Evolutionary conservation across 257 asterid species (phyloP), one percentile per base, ranked within the genome.

Genomic region (Catharanthus roseus): DNA sequence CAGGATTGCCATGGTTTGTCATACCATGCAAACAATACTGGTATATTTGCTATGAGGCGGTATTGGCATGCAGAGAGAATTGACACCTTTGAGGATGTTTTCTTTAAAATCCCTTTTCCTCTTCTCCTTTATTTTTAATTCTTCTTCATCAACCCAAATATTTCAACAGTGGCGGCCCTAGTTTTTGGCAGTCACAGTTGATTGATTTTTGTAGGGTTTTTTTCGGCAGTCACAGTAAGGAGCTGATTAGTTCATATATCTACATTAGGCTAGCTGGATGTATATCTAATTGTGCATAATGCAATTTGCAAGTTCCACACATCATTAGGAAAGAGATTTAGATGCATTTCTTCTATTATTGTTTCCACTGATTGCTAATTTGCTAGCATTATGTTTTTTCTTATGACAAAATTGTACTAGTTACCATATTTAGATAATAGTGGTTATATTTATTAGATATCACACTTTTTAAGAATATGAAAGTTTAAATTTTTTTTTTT

Each of bases 11-110:
- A 62, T 95, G 99, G 99, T 82, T 91, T 76, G 70, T 33, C 47
- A 82, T 95, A 5, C 89, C 93, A 3, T 91, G 81, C 81, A 91
- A 77, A 72, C 93, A 86, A 74, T 91, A 88, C 72, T 91, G 98
- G 98, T 78, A 58, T 72, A 82, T 91, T 71, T 87, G 97, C 79
- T 78, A 74, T 41, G 82, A 86, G 67, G 85, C 93, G 5, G 73
- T 95, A 49, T 86, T 77, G 51, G 81, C 86, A 0, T 86, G 97
- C 84, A 75, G 81, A 78, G 72, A 65, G 58, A 79, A 82, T 73
- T 72, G 78, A 56, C 47, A 24, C 7, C 26, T 62, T 61, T 33
- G 42, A 33, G 47, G 45, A 34, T 33, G 8, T 34, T 34, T 61
- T 0, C 5, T 33, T 33, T 6, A 23, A 49, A 49, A 18, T 16